Conservation (phyloP, 2,329 filamentous ascomycete genomes). For the Ophiostoma triangulosporum region DNA sequence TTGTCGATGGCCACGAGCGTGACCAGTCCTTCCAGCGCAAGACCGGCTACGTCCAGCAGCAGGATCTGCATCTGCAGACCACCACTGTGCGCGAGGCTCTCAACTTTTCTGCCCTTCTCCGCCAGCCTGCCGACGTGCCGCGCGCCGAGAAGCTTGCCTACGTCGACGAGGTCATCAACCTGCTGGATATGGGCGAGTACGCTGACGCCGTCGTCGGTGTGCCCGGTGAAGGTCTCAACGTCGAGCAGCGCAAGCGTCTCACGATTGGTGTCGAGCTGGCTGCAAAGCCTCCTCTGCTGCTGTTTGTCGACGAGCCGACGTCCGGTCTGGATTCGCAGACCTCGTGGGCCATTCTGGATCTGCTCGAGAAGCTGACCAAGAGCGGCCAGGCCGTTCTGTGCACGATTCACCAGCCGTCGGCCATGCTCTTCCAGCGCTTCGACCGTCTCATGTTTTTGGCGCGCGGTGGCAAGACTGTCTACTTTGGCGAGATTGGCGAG, state of each 20-base stretch:
- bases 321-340: slow-evolving; percentile 89
- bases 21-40: slow-evolving; percentile 81
- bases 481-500: slow-evolving; percentile 61
- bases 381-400: slow-evolving; percentile 88
- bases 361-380: slow-evolving; percentile 80
- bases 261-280: slow-evolving; percentile 76
- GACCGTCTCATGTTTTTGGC: slow-evolving; percentile 70
- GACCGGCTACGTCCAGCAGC: slow-evolving; percentile 84
- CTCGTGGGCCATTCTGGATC: slow-evolving; percentile 79
- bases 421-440: slow-evolving; percentile 87
- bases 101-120: slow-evolving; percentile 71
- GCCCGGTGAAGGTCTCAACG: slow-evolving; percentile 71
- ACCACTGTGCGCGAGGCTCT: slow-evolving; percentile 81
- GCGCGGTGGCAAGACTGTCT: slow-evolving; percentile 63
- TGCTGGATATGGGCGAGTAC: slow-evolving; percentile 81
- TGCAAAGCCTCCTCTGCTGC: slow-evolving; percentile 75
- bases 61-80: slow-evolving; percentile 80
- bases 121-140: slow-evolving; percentile 63
- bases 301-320: slow-evolving; percentile 91
- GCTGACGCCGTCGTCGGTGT: slow-evolving; percentile 85
- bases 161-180: slow-evolving; percentile 79
- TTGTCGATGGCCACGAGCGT: slow-evolving; percentile 49
- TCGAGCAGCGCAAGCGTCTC: slow-evolving; percentile 59
- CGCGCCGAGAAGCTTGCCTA: slow-evolving; percentile 73
- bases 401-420: slow-evolving; percentile 94